phyloP scores from a whole-genome alignment of 164 flowering plant genomes.

The Dillenia turbinata region DNA sequence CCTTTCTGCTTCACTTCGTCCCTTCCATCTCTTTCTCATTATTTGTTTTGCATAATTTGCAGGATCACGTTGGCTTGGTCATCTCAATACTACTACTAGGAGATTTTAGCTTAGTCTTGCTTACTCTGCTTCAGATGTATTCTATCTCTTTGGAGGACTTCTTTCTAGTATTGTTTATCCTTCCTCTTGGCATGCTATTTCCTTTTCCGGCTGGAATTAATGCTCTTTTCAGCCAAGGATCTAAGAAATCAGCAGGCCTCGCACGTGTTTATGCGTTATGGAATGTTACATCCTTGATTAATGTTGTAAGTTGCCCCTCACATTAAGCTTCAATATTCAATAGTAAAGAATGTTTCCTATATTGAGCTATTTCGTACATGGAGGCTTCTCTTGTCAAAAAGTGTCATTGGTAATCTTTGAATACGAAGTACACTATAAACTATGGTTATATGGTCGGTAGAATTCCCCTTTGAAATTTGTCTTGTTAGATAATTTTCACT shows the following conservation, averaged over 20 bases:
- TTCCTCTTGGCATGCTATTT: slow-evolving; percentile 75
- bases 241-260: slow-evolving; percentile 79
- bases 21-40: not conserved
- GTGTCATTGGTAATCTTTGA: no score
- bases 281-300: slow-evolving; percentile 79
- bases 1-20: not conserved
- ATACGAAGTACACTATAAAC: no score
- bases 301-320: slow-evolving; percentile 63
- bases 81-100: slow-evolving; percentile 77
- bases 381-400: no score
- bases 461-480: no score
- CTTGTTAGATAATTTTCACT: no score
- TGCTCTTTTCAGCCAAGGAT: slow-evolving; percentile 91
- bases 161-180: slow-evolving; percentile 60
- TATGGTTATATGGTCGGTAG: not conserved
- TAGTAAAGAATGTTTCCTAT: no score
- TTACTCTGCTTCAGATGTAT: slow-evolving; percentile 79
- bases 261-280: slow-evolving; percentile 91
- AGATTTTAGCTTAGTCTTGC: slow-evolving; percentile 85
- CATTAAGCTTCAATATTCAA: not conserved
- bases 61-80: slow-evolving; percentile 95
- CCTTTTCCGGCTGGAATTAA: slow-evolving; percentile 96
- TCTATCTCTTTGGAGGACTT: slow-evolving; percentile 70
- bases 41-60: slow-evolving; percentile 18
- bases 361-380: no score